phyloP scores from a whole-genome alignment of 441 rosid species.

The Adansonia grandidieri region DNA sequence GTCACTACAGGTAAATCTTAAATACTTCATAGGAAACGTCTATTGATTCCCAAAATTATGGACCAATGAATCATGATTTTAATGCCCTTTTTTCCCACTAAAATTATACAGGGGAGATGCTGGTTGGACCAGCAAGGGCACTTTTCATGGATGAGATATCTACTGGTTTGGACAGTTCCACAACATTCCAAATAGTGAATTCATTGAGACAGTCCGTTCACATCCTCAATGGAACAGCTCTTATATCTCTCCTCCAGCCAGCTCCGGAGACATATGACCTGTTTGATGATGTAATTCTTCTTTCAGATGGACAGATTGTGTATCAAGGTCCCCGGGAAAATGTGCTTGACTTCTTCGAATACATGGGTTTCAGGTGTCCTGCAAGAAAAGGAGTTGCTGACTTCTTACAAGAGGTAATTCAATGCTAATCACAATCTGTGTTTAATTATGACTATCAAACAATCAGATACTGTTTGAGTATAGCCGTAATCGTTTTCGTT shows the following conservation, averaged over 20 bases:
- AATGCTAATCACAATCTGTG: no score
- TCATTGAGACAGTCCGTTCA: constrained; percentile 56
- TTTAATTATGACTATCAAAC: neutral
- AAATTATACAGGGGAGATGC: constrained; percentile 2
- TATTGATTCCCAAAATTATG: neutral
- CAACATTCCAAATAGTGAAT: constrained; percentile 61
- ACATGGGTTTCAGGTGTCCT: constrained; percentile 64
- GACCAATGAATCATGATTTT: neutral
- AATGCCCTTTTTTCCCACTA: neutral
- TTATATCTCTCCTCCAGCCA: constrained; percentile 73
- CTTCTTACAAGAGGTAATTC: constrained; percentile 64
- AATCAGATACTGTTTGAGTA: neutral
- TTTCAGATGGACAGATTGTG: constrained; percentile 63
- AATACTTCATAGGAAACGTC: neutral
- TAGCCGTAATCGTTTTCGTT: neutral
- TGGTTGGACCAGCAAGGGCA: constrained; percentile 33
- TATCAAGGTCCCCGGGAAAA: constrained; percentile 71
- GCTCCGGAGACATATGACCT: constrained; percentile 70
- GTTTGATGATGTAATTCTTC: constrained; percentile 65
- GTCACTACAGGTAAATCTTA: constrained; percentile 54
- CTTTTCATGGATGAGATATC: constrained; percentile 61
- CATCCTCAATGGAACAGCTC: constrained; percentile 61
- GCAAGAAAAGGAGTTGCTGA: constrained; percentile 72
- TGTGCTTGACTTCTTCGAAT: constrained; percentile 62
- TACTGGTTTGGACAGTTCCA: constrained; percentile 62